phyloP scores from a whole-genome alignment of 2,329 filamentous ascomycete genomes.

The Pezicula carpinea region DNA sequence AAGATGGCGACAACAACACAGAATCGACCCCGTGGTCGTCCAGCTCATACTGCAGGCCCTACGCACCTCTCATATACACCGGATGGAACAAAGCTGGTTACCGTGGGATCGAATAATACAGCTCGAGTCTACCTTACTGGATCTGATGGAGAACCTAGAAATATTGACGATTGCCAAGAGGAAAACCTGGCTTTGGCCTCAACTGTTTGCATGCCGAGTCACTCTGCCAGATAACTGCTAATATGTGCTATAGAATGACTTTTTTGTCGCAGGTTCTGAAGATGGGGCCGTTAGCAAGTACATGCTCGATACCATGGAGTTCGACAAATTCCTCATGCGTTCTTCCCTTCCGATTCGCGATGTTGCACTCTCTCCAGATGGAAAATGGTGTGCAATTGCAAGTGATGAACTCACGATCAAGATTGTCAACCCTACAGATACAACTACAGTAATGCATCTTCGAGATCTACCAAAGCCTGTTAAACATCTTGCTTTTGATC shows the following conservation, averaged over 20 bases:
- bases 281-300: constrained; percentile 96
- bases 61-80: constrained; percentile 89
- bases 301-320: constrained; percentile 66
- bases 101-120: constrained; percentile 88
- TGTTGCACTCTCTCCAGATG: constrained; percentile 74
- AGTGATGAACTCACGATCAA: constrained; percentile 94
- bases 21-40: constrained; percentile 54
- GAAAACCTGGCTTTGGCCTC: constrained; percentile 77
- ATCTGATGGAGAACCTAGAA: constrained; percentile 86
- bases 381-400: constrained; percentile 88
- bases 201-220: constrained; percentile 38
- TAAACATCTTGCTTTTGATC: constrained; percentile 89
- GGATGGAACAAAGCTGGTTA: constrained; percentile 80
- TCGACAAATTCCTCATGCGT: constrained; percentile 79
- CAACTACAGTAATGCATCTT: constrained; percentile 69
- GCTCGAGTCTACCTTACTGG: constrained; percentile 90
- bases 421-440: constrained; percentile 78
- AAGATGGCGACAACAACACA: constrained; percentile 30
- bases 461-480: constrained; percentile 80
- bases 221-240: constrained; percentile 5
- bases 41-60: constrained; percentile 77
- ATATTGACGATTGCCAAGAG: constrained; percentile 87
- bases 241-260: constrained; percentile 53
- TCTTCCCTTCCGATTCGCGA: constrained; percentile 84
- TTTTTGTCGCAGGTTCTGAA: constrained; percentile 86